These are phyloP conservation scores for Argentina anserina DNA, from an alignment of 306 rosid genomes.

Conservation along the genomic window DNA sequence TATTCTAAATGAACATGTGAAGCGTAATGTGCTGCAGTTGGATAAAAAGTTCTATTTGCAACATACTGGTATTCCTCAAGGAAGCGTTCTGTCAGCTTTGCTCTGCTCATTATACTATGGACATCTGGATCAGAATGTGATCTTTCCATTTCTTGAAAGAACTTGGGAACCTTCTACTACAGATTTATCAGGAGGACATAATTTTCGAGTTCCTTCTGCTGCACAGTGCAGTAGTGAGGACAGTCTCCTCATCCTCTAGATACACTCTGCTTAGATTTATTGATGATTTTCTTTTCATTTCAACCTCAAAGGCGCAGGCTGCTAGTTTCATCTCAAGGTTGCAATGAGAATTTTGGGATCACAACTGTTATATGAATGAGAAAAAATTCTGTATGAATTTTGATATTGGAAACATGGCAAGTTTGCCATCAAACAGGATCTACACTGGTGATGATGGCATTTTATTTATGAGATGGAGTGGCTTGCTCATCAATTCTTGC, in stretches of 20 bases:
- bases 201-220: conserved; percentile 10
- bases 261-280: conserved; percentile 56
- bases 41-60: conserved; percentile 70
- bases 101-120: conserved; percentile 82
- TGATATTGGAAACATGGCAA: conserved; percentile 37
- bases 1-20: conserved; percentile 55
- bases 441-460: conserved; percentile 46
- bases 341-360: conserved; percentile 68
- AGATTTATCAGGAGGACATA: conserved; percentile 10
- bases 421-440: conserved; percentile 40
- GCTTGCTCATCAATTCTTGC: conserved; percentile 74
- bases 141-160: conserved; percentile 67
- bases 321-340: conserved; percentile 57
- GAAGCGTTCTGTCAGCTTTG: conserved; percentile 80
- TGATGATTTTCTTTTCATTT: conserved; percentile 77
- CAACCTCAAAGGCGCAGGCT: conserved; percentile 77
- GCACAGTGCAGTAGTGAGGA: conserved; percentile 20
- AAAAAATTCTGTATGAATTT: conserved; percentile 69
- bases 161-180: conserved; percentile 25
- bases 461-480: conserved; percentile 82
- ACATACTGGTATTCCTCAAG: conserved; percentile 84
- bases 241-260: conserved; percentile 24
- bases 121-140: conserved; percentile 62
- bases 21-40: conserved; percentile 68
- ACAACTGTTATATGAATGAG: conserved; percentile 86